Percentiles rank a stretch among this genome's conserved stretches.
phyloP scores from a whole-genome alignment of 306 rosid genomes.

The Canavalia gladiata region DNA sequence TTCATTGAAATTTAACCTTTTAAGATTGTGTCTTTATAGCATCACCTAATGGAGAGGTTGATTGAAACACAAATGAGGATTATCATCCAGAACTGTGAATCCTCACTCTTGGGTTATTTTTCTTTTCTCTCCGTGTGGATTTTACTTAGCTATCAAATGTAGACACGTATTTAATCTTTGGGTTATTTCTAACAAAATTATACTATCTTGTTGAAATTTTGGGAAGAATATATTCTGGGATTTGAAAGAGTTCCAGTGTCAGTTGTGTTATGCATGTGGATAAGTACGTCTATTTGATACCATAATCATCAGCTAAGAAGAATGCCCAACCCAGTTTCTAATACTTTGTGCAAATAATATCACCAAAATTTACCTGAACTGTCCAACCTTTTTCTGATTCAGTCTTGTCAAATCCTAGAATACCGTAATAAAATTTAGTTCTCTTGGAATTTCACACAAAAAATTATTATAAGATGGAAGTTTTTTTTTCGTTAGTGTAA shows the following conservation, averaged over 20 bases:
- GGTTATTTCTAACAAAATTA: neutral
- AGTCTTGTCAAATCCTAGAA: conserved; percentile 1
- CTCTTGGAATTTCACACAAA: conserved; percentile 1
- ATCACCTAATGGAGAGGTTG: conserved; percentile 7
- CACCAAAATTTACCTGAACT: conserved; percentile 15
- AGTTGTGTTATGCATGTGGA: conserved; percentile 19
- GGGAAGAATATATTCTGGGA: conserved; percentile 13
- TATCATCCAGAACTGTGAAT: neutral
- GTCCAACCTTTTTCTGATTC: conserved; percentile 24
- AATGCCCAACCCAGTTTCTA: neutral
- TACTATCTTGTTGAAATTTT: conserved; percentile 1
- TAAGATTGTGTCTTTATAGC: neutral
- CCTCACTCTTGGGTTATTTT: neutral
- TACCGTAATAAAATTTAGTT: neutral
- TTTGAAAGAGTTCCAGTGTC: conserved; percentile 32
- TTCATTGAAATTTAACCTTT: conserved; percentile 13
- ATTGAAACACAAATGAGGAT: neutral
- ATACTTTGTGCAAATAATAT: neutral
- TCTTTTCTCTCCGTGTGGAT: neutral
- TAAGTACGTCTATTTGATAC: neutral
- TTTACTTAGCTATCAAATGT: neutral
- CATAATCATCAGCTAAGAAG: neutral
- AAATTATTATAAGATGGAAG: conserved; percentile 4
- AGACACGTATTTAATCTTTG: conserved; percentile 8
- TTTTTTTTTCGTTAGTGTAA: neutral